Percentiles rank a stretch among this genome's conserved stretches.
Conservation (phyloP, 345 rosid species). For the Eucalyptus shirleyi region DNA sequence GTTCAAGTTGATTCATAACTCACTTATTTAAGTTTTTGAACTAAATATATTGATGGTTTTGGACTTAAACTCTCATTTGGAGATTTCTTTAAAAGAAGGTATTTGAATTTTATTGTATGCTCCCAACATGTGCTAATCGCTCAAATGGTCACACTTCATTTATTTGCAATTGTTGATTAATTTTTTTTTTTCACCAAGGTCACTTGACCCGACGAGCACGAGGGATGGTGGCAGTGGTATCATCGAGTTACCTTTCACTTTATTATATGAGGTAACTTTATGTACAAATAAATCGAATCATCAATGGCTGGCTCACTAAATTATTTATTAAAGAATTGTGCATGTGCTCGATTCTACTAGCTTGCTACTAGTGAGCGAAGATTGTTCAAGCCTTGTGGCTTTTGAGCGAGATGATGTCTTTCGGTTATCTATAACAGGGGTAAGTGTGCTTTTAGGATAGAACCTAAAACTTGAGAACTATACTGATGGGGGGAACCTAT, state of each 20-base stretch:
- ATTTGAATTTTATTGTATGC: accelerated
- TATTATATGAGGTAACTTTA: neutral
- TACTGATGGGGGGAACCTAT: accelerated
- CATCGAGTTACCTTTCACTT: neutral
- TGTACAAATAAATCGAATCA: neutral
- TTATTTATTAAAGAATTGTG: neutral
- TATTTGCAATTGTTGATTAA: neutral
- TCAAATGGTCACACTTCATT: neutral
- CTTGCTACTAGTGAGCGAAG: neutral
- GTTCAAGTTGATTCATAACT: neutral
- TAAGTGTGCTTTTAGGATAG: accelerated
- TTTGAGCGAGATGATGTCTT: neutral
- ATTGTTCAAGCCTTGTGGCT: neutral
- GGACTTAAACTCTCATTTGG: neutral
- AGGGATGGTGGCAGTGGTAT: neutral
- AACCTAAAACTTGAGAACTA: too few relatives aligned
- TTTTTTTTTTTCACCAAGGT: neutral
- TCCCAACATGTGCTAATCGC: accelerated
- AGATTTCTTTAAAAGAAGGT: neutral
- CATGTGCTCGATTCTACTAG: neutral
- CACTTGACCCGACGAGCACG: neutral
- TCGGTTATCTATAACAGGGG: accelerated
- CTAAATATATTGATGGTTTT: too few relatives aligned
- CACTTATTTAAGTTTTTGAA: accelerated
- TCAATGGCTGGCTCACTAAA: neutral